phyloP scores from a whole-genome alignment of 2,329 filamentous ascomycete species.

The Ophiostoma tasmaniense region DNA sequence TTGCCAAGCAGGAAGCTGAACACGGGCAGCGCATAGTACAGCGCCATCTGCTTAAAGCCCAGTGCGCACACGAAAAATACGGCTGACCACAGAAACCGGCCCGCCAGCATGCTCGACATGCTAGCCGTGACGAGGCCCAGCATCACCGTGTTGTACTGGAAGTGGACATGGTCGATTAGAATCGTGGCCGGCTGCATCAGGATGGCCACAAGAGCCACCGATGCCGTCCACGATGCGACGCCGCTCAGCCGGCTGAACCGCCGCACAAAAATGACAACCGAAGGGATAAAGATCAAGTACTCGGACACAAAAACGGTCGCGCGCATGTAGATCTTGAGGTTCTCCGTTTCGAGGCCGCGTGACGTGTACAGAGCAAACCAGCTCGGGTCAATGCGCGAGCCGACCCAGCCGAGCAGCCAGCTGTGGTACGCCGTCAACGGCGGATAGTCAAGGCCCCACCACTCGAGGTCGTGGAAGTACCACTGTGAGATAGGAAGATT shows the following conservation, averaged over 20 bases:
- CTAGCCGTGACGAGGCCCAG: slow-evolving; percentile 80
- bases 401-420: slow-evolving; percentile 86
- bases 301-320: slow-evolving; percentile 86
- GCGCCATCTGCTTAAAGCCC: slow-evolving; percentile 99
- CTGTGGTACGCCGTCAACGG: slow-evolving; percentile 97
- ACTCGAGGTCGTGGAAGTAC: slow-evolving; percentile 95
- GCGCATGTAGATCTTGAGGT: slow-evolving; percentile 90
- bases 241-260: slow-evolving; percentile 68
- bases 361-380: slow-evolving; percentile 87
- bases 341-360: slow-evolving; percentile 68
- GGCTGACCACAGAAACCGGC: slow-evolving; percentile 76
- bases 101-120: slow-evolving; percentile 81
- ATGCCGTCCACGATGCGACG: slow-evolving; percentile 72
- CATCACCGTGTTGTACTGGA: slow-evolving; percentile 99
- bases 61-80: slow-evolving; percentile 89
- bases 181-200: slow-evolving; percentile 87
- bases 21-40: slow-evolving; percentile 90
- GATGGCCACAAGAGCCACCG: slow-evolving; percentile 79
- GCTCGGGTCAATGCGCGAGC: slow-evolving; percentile 63
- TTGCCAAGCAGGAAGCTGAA: slow-evolving; percentile 86
- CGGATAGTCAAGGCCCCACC: slow-evolving; percentile 98
- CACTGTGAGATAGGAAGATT: slow-evolving; percentile 85
- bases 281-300: slow-evolving; percentile 81
- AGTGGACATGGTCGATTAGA: slow-evolving; percentile 88
- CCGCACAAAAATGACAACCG: slow-evolving; percentile 74